phyloP scores from a whole-genome alignment of 73 alveolate genomes.

The Paramecium bursaria region DNA sequence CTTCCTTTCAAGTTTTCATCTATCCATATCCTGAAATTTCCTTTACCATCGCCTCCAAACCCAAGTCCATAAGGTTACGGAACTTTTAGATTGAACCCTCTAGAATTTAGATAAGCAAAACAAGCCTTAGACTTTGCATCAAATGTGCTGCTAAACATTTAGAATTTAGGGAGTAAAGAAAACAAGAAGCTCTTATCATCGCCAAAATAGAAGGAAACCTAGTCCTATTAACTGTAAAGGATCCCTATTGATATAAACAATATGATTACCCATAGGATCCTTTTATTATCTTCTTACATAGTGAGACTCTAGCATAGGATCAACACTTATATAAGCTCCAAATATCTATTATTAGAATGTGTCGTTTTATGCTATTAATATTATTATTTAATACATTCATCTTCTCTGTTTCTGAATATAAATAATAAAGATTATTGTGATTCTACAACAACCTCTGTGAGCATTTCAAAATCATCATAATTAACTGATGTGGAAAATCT shows the following conservation, averaged over 20 bases:
- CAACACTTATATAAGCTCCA: conserved; percentile 60
- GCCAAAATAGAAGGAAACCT: conserved; percentile 51
- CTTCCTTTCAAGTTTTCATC: conserved; percentile 39
- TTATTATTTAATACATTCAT: conserved; percentile 36
- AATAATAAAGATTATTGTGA: conserved; percentile 17
- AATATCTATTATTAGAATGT: conserved; percentile 36
- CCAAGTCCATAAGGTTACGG: conserved; percentile 57
- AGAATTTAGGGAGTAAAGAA: conserved; percentile 35
- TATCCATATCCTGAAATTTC: conserved; percentile 54
- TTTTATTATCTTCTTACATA: conserved; percentile 5
- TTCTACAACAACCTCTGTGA: conserved; percentile 22
- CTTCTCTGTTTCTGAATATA: conserved; percentile 45
- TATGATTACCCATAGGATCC: conserved; percentile 53
- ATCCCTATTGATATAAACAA: background rate
- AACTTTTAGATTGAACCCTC: conserved; percentile 30
- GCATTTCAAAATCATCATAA: conserved; percentile 32
- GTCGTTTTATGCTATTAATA: conserved; percentile 33
- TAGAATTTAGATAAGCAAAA: conserved; percentile 44
- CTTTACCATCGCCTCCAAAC: conserved; percentile 55
- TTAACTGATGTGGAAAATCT: conserved; percentile 32
- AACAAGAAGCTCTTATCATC: conserved; percentile 55
- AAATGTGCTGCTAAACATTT: conserved; percentile 50
- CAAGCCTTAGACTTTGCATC: conserved; percentile 14
- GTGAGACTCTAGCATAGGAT: conserved; percentile 33
- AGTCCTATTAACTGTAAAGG: background rate